Evolutionary conservation across 768 basidiomycete species (phyloP).

Genomic region (Suillus placidus): DNA sequence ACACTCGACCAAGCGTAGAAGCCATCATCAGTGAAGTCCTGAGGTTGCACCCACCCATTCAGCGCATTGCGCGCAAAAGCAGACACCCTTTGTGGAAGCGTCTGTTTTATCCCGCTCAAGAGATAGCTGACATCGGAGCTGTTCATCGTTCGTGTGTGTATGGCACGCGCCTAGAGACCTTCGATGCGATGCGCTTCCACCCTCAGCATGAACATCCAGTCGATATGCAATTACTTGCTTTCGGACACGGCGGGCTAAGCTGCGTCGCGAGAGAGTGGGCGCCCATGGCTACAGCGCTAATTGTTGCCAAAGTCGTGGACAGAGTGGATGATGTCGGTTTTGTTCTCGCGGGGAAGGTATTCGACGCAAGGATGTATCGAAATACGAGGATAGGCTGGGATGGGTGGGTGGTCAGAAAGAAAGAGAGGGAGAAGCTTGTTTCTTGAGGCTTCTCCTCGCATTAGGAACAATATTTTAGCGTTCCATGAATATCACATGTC

Average conservation of each 20-base stretch:
- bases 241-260: slow-evolving; percentile 44
- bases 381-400: slow-evolving; percentile 48
- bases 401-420: slow-evolving; percentile 38
- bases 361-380: neutral
- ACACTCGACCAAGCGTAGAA: slow-evolving; percentile 22
- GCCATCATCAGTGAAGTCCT: slow-evolving; percentile 31
- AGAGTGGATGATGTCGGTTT: slow-evolving; percentile 33
- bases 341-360: slow-evolving; percentile 16
- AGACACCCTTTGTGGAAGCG: slow-evolving; percentile 19
- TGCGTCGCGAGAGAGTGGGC: slow-evolving; percentile 53
- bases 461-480: neutral
- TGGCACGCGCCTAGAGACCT: slow-evolving; percentile 41
- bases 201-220: slow-evolving; percentile 22
- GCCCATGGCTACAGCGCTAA: slow-evolving; percentile 50
- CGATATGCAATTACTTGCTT: slow-evolving; percentile 38
- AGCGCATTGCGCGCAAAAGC: slow-evolving; percentile 14
- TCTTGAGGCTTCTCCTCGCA: neutral
- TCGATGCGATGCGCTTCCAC: slow-evolving; percentile 48
- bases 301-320: slow-evolving; percentile 47
- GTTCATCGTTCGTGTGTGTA: slow-evolving; percentile 16
- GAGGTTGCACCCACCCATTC: slow-evolving; percentile 32
- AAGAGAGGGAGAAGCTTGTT: neutral
- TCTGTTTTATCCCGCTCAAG: slow-evolving; percentile 14
- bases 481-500: neutral
- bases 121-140: slow-evolving; percentile 29